These are phyloP conservation scores for Schoenoplectus tabernaemontani DNA, from an alignment of 202 grass and related monocot genomes.

Conservation along the genomic window DNA sequence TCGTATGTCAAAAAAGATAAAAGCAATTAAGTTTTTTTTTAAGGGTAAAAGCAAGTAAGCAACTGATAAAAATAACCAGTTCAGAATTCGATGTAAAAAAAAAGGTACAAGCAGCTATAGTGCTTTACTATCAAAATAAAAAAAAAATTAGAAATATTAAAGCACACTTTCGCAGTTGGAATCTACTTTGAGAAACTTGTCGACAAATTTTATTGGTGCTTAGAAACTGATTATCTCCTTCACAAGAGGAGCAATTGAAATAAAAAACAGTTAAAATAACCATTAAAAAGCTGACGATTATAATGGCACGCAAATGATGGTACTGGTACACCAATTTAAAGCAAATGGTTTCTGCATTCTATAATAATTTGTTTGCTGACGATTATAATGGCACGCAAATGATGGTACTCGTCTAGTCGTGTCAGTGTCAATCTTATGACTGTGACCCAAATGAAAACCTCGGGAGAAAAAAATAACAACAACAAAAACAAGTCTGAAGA, in stretches of 20 bases:
- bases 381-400: no score
- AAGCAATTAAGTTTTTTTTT: neutral
- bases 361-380: no score
- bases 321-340: slow-evolving; percentile 8
- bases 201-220: neutral
- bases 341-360: neutral
- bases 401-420: no score
- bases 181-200: neutral
- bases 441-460: no score
- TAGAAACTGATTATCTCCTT: neutral
- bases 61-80: neutral
- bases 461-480: no score
- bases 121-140: neutral
- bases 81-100: neutral
- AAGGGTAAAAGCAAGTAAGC: no score
- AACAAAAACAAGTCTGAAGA: no score
- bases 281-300: neutral
- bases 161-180: neutral
- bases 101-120: neutral
- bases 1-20: neutral
- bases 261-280: neutral
- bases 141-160: neutral
- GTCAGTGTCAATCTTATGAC: no score
- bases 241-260: neutral
- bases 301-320: slow-evolving; percentile 16